Evolutionary conservation across 306 rosid genomes (phyloP), one percentile per base, ranked within the genome.

Genomic region (Trifolium pratense): DNA sequence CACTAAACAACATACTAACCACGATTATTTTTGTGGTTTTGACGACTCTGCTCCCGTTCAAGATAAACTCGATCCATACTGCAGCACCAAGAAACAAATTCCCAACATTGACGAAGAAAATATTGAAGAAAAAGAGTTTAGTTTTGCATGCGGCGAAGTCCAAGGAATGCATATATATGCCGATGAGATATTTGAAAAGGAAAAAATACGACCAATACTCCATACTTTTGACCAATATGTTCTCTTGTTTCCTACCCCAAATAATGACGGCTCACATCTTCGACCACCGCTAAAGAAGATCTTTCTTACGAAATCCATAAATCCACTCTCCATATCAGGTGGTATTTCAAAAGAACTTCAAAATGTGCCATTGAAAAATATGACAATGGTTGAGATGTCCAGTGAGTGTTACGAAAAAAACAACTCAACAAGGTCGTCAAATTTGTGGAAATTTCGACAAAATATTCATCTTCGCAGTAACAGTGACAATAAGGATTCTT

Each of bases 181-280:
- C 0, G 88, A 88, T 25, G 90, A 89, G 11, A 66, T 75, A 12
- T 92, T 92, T 68, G 59, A 63, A 0, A 62, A 88, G 83, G 97
- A 90, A 6, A 80, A 75, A 81, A 87, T 92, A 66, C 84, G 87
- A 2, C 79, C 89, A 12, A 37, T 74, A 2, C 84, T 25, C 0
- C 84, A 86, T 5, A 18, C 75, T 7, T 88, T 88, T 23, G 68
- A 86, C 23, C 71, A 46, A 48, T 73, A 66, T 68, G 78, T 80
- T 12, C 65, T 82, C 31, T 75, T 75, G 32, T 7, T 59, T 1
- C 67, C 31, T 5, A 11, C 3, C 23, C n/a, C 26, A 55, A 21
- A 75, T n/a, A 31, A 16, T 5, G 71, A 42, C 0, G 23, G 69
- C 2, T 36, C 72, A 40, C 6, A 79, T 25, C 74, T 39, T 21